Conservation (phyloP, 768 basidiomycete genomes). For the Agrocybe praecox region DNA sequence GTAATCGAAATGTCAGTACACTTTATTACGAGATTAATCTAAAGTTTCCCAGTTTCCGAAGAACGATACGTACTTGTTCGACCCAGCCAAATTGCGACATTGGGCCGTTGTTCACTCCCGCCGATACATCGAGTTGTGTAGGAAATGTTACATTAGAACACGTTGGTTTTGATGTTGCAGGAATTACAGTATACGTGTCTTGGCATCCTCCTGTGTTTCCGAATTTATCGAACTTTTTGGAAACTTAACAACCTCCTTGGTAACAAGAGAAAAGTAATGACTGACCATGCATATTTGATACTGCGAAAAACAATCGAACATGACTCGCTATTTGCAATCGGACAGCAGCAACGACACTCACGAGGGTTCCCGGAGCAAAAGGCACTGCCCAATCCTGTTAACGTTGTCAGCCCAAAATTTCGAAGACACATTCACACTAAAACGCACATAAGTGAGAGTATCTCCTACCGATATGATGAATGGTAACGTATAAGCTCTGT, state of each 20-base stretch:
- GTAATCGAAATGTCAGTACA: constrained; percentile 59
- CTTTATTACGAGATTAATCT: constrained; percentile 27
- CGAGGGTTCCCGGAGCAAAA: constrained; percentile 58
- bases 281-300: constrained; percentile 72
- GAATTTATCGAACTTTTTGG: constrained; percentile 50
- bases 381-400: constrained; percentile 60
- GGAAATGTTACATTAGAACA: constrained; percentile 56
- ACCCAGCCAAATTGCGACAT: constrained; percentile 65
- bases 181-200: constrained; percentile 57
- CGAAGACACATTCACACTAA: background rate
- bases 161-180: constrained; percentile 33
- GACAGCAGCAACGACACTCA: constrained; percentile 22
- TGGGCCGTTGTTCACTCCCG: constrained; percentile 44
- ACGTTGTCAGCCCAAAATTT: background rate
- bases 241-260: background rate
- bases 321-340: background rate
- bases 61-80: constrained; percentile 39
- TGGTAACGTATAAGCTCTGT: constrained; percentile 52
- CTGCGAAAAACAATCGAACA: constrained; percentile 23
- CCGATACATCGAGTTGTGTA: constrained; percentile 45
- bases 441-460: constrained; percentile 48
- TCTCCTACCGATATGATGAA: constrained; percentile 52
- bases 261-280: background rate
- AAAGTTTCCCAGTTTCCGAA: background rate
- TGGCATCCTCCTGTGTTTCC: constrained; percentile 67